Percentiles rank a stretch among this genome's conserved stretches.
Conservation (phyloP, 179 eudicot species). For the Beta lomatogona region DNA sequence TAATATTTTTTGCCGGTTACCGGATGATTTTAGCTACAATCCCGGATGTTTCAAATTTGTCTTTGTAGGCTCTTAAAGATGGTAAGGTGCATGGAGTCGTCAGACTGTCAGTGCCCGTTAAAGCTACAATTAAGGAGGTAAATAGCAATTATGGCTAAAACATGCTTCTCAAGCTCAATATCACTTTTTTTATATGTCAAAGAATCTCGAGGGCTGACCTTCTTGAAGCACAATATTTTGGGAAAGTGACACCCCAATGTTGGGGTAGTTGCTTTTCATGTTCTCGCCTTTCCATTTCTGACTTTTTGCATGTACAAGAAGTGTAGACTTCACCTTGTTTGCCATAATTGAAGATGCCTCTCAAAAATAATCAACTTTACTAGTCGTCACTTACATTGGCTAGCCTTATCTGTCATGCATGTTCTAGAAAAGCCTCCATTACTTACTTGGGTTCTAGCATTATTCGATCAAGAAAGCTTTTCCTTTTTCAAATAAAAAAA, state of each 20-base stretch:
- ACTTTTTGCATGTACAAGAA: not conserved
- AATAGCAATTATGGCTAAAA: not conserved
- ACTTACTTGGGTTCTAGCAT: not conserved
- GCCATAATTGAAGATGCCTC: not conserved
- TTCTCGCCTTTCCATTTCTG: not conserved
- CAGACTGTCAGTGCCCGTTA: constrained; percentile 94
- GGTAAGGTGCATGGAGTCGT: constrained; percentile 91
- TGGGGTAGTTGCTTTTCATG: not conserved
- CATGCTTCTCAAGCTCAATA: not conserved
- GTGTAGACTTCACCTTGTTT: not conserved
- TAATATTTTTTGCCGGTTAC: not conserved
- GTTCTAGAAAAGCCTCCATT: not conserved
- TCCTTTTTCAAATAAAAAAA: not conserved
- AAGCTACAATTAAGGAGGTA: constrained; percentile 99
- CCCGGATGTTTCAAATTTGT: not conserved
- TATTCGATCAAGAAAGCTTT: not conserved
- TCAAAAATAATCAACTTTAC: not conserved
- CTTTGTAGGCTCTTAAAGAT: constrained; percentile 72
- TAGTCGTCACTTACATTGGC: not conserved
- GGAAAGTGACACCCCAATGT: not conserved
- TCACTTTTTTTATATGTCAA: not conserved
- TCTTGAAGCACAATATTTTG: not conserved
- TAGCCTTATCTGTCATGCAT: not conserved
- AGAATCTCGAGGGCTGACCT: not conserved
- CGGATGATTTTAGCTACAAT: not conserved